Evolutionary conservation across 371 early-diverging fungal genomes (phyloP), one percentile per base, ranked within the genome.

Genomic region (Actinomucor elegans): DNA sequence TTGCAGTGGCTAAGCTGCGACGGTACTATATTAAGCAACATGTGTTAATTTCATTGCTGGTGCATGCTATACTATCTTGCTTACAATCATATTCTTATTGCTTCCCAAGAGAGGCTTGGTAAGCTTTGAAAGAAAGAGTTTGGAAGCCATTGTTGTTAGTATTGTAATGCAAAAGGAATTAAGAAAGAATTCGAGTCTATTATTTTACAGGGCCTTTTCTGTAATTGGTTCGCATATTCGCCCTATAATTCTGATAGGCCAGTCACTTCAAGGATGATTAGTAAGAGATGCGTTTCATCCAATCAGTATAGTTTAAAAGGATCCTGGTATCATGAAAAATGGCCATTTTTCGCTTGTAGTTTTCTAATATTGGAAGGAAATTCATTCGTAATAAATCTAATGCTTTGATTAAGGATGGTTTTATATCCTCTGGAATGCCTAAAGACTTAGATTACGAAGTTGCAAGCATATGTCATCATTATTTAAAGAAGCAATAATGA

Each of bases 1-100:
- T 69, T 43, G 79, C 61, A 12, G 80, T 80, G 21, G 84, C 86
- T 48, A 86, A 74, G 36, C 76, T 70, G 35, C 84, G 86, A 44
- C 66, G 50, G 52, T 71, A 68, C 84, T 85, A 66, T 8, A 48
- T 24, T 28, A 28, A 27, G 38, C 23, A 27, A 49, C 36, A 27
- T 10, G 18, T 27, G 24, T 31, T 33, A 36, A 12, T 27, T 48
- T 36, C 1, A 2, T 21, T 4, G 6, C 15, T 15, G 10, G 8
- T n/a, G 15, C 23, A 34, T 15, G 2, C 9, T 0, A 20, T 6
- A 17, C 36, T 5, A 21, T 12, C 15, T 21, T 10, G n/a, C 32
- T 45, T 44, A 57, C 57, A 23, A 57, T 18, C 37, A 42, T 36
- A n/a, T 29, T 29, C 29, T 33, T 42, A n/a, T 28, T 43, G 17